Conservation (phyloP, 257 asterid species). For the Coffea eugenioides region DNA sequence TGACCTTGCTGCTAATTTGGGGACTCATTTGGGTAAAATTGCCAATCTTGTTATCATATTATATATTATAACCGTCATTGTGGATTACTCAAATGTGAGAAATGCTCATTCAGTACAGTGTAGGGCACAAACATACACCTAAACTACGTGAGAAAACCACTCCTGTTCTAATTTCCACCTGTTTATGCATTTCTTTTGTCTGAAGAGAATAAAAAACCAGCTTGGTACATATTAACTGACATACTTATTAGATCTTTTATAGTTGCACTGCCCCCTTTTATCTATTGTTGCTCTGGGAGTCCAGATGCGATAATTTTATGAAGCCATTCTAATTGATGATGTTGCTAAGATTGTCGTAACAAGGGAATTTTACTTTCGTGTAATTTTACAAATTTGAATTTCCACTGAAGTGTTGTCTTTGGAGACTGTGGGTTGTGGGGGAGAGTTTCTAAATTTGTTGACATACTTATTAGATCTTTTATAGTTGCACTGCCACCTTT, state of each 20-base stretch:
- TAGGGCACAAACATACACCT: neutral
- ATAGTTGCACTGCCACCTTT: neutral
- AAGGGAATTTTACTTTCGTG: neutral
- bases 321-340: neutral
- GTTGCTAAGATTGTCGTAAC: neutral
- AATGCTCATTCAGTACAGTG: neutral
- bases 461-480: neutral
- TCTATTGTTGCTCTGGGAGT: neutral
- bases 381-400: neutral
- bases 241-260: neutral
- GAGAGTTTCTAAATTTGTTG: neutral
- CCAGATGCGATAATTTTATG: no score
- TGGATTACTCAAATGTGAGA: neutral
- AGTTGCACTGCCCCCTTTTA: neutral
- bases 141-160: neutral
- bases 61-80: neutral
- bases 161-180: neutral
- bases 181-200: neutral
- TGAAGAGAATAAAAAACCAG: neutral
- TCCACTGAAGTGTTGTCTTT: neutral
- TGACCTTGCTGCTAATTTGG: neutral
- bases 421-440: neutral
- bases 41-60: neutral
- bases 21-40: neutral
- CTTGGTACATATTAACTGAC: neutral